Evolutionary conservation across 2,329 filamentous ascomycete species (phyloP).

Genomic region (Chaetomiaceae sp.): DNA sequence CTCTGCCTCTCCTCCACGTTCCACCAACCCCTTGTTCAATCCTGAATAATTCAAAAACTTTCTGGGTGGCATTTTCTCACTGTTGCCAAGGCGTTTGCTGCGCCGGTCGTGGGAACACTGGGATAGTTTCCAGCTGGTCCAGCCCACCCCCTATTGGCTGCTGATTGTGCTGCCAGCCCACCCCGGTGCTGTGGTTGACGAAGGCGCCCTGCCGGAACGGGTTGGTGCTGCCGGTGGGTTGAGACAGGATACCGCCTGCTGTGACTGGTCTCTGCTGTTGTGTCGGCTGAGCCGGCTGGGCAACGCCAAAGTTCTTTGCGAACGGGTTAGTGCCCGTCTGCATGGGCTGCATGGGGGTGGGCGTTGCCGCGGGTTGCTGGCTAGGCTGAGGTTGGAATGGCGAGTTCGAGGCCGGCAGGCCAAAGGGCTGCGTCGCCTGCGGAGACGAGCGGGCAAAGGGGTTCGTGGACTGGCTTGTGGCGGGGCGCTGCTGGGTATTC

Average conservation of each 20-base stretch:
- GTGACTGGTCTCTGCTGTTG: constrained; percentile 44
- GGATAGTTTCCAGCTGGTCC: constrained; percentile 73
- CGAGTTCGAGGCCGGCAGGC: constrained; percentile 34
- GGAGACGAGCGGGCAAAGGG: constrained; percentile 71
- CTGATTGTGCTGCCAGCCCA: constrained; percentile 80
- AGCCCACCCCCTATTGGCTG: constrained; percentile 76
- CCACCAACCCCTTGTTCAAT: no score
- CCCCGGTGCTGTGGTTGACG: constrained; percentile 80
- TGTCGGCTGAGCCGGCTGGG: constrained; percentile 37
- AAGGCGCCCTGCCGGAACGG: constrained; percentile 91
- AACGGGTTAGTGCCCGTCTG: constrained; percentile 59
- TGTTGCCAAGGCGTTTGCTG: constrained; percentile 60
- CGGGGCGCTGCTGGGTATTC: constrained; percentile 35
- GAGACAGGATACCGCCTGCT: constrained; percentile 55
- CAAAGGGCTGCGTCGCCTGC: constrained; percentile 38
- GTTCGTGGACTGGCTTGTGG: constrained; percentile 67
- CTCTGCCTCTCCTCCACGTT: neutral
- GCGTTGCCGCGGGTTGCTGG: constrained; percentile 32
- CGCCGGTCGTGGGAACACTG: constrained; percentile 79
- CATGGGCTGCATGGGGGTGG: constrained; percentile 43
- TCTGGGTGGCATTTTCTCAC: no score
- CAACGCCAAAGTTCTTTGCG: constrained; percentile 42
- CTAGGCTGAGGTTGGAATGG: constrained; percentile 42
- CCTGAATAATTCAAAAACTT: neutral
- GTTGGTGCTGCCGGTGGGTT: constrained; percentile 85